Evolutionary conservation across 805 yeast species (phyloP).

Genomic region (Saturnispora besseyi): DNA sequence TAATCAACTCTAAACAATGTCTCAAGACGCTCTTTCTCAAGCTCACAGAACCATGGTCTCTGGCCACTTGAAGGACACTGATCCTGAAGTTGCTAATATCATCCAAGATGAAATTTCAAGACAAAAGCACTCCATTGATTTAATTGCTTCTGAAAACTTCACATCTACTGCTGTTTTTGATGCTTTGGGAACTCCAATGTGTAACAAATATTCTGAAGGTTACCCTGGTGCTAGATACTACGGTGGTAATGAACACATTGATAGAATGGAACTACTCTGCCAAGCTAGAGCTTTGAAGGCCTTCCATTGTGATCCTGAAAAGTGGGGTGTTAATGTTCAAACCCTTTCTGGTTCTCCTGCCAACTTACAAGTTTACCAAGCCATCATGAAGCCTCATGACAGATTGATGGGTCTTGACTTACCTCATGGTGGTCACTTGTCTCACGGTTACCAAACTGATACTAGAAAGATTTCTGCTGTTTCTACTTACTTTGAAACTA

Average conservation of each 20-base stretch:
- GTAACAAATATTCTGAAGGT: slow-evolving; percentile 96
- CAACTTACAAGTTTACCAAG: slow-evolving; percentile 84
- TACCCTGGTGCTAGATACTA: slow-evolving; percentile 97
- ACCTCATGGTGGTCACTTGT: slow-evolving; percentile 97
- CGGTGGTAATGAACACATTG: slow-evolving; percentile 96
- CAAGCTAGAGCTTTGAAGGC: slow-evolving; percentile 87
- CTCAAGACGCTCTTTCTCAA: slow-evolving; percentile 55
- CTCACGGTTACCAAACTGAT: slow-evolving; percentile 94
- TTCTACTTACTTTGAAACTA: slow-evolving; percentile 91
- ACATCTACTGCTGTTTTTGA: slow-evolving; percentile 94
- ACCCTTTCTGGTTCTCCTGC: slow-evolving; percentile 96
- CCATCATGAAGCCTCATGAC: slow-evolving; percentile 81
- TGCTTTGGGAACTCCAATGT: slow-evolving; percentile 91
- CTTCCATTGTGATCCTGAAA: slow-evolving; percentile 60
- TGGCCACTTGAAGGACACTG: slow-evolving; percentile 54
- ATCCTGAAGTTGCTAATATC: slow-evolving; percentile 79
- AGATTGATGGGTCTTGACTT: slow-evolving; percentile 95
- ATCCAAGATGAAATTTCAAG: slow-evolving; percentile 69
- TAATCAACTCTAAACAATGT: slow-evolving; percentile 5
- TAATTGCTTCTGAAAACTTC: slow-evolving; percentile 94
- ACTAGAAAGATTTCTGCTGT: slow-evolving; percentile 83
- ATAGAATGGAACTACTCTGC: slow-evolving; percentile 81
- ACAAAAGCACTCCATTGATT: slow-evolving; percentile 84
- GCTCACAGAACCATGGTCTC: slow-evolving; percentile 59
- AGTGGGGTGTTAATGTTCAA: slow-evolving; percentile 98